Evolutionary conservation across 345 rosid species (phyloP), one percentile per base, ranked within the genome.

Genomic region (Odontarrhena argentea): DNA sequence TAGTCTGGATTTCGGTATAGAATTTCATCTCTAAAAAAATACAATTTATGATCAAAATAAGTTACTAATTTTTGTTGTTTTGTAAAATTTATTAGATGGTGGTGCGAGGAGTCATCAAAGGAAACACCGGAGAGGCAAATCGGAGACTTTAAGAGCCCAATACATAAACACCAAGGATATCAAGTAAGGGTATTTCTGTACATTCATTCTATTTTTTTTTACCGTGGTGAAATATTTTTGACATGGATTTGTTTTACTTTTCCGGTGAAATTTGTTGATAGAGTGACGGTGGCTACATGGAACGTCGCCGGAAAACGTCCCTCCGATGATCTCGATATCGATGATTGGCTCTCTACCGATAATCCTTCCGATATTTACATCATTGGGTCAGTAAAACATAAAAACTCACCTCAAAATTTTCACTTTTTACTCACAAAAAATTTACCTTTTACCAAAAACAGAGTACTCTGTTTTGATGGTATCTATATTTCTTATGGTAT

Each of bases 251-350:
- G 15, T 47, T 54, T 14, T 73, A 32, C 25, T 34, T 63, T 25
- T 67, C 42, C 25, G 67, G 24, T 55, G 64, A 46, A 32, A 30
- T 42, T 72, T 8, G 10, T 8, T 11, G 57, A 55, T 57, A 95
- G 99, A 85, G 87, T 95, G 42, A 82, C 83, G 37, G 68, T 95
- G 58, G 88, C 92, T 55, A 86, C 98, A 46, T 95, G 99, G 99
- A 95, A 95, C 70, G 99, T 95, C 74, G 97, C 96, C 68, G 99
- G 99, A 11, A 87, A 77, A 82, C 50, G 46, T 69, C 99, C 99
- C 7, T 6, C 67, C 48, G 89, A 86, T 53, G 87, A 84, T 82
- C 89, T 87, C 45, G 82, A 89, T 15, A 86, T 89, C 48, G 90
- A 89, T 43, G 93, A 89, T 37, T 95, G 97, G 98, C 96, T 95